Evolutionary conservation across 495 filamentous ascomycete species (phyloP), one percentile per base, ranked within the genome.

Genomic region (Hypoxylon crocopeplum): DNA sequence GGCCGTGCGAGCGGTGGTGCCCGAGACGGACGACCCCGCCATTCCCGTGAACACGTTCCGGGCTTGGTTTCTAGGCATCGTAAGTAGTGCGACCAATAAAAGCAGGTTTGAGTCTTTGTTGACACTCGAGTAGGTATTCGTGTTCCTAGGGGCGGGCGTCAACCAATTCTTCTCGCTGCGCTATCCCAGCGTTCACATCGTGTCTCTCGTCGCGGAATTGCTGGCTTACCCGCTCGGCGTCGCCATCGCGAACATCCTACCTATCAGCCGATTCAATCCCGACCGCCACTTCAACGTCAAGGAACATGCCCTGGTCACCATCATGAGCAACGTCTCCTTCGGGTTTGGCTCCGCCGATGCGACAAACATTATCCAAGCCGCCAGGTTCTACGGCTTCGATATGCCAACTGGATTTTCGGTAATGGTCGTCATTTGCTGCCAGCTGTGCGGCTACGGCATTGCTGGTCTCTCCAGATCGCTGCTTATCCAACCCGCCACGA

Each of bases 291-390:
- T 75, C 61, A 78, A 77, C 51, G 62, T 71, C 42, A 69, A 74
- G 36, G 75, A 78, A 32, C 76, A 78, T 52, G 69, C 70, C 3
- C 30, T 78, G 36, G 71, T 77, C 29, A 70, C 68, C 33, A 65
- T 72, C 42, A 69, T 72, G 66, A 66, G 55, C 42, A 67, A 67
- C 38, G 62, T 70, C 15, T 68, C 60, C 7, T 66, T 68, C 45
- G 66, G 66, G 5, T 69, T 74, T 40, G 68, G 69, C 19, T 74
- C 67, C 12, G 75, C 77, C 4, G 75, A 78, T 19, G 55, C 77
- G 6, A 79, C 77, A 5, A 79, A 74, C 48, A 72, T 79, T 20
- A 73, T 79, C 46, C 77, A 79, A 53, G 75, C 76, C 5, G 62
- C 74, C 2, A 75, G 64, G 45, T 78, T 79, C 52, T 71, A 72